Evolutionary conservation across 2,329 filamentous ascomycete genomes (phyloP), one percentile per base, ranked within the genome.

Genomic region (Xenoacremonium recifei): DNA sequence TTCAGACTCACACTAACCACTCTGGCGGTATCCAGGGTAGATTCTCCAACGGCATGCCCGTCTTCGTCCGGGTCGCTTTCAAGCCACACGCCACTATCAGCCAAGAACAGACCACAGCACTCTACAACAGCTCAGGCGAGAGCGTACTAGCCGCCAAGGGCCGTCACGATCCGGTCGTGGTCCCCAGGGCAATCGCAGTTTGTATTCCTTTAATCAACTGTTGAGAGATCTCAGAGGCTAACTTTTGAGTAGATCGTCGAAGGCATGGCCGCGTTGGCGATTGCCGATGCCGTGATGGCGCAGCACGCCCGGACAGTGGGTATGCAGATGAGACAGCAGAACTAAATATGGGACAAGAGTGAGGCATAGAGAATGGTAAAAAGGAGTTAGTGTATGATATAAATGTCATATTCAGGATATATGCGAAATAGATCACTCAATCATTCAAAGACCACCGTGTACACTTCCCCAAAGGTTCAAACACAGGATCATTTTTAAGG

Each of bases 11-110:
- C 72, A 96, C 92, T 19, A 97, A 97, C 74, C 90, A 96, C 74
- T 92, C 86, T 3, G 92, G 92, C 11, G 93, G 92, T 50, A 89
- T 97, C 55, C 92, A 97, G 71, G 93, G 92, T 32, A 92, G 92
- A 39, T 97, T 97, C 68, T 85, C 87, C 37, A 97, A 97, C 67
- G 93, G 92, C 44, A 88, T 89, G 27, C 85, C 84, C 45, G 89
- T 97, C 70, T 97, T 93, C 77, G 97, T 97, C 80, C 83, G 87
- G 37, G 85, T 96, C 5, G 91, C 82, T 13, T 97, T 97, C 81
- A 97, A 97, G 77, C 88, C 92, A 9, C 77, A 92, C 9, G 91
- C 92, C 21, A 97, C 93, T 3, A 97, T 97, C 61, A 85, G 88
- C 34, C 86, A 92, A 69, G 86, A 87, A 32, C 92, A 97, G 72